phyloP scores from a whole-genome alignment of 176 grass and related monocot species.

The Rhynchospora tenuis region DNA sequence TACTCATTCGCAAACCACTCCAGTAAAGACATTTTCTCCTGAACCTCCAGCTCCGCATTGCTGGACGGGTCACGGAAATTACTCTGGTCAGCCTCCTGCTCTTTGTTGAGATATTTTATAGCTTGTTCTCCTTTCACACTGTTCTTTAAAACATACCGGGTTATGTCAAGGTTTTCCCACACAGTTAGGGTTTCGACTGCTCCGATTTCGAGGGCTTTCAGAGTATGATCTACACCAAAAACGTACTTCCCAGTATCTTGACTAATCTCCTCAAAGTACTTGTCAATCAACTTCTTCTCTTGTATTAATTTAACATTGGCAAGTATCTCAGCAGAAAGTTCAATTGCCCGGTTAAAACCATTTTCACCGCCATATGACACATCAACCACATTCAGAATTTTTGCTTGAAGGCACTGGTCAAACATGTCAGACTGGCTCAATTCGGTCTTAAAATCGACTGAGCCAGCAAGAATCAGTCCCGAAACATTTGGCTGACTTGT shows the following conservation, averaged over 20 bases:
- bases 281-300: constrained; percentile 74
- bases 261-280: constrained; percentile 81
- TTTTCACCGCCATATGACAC: constrained; percentile 76
- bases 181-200: constrained; percentile 70
- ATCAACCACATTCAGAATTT: constrained; percentile 75
- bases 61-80: constrained; percentile 48
- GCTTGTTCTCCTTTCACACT: constrained; percentile 37
- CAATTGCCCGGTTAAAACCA: constrained; percentile 72
- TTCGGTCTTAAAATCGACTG: constrained; percentile 75
- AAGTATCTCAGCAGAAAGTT: constrained; percentile 64
- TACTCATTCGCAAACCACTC: constrained; percentile 87
- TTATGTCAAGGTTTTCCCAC: constrained; percentile 81
- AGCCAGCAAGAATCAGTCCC: constrained; percentile 69
- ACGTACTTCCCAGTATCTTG: constrained; percentile 72
- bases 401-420: constrained; percentile 60
- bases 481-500: constrained; percentile 76
- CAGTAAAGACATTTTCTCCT: constrained; percentile 56
- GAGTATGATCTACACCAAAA: constrained; percentile 70
- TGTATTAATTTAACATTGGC: constrained; percentile 79
- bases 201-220: constrained; percentile 75
- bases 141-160: constrained; percentile 61
- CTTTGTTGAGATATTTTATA: constrained; percentile 66
- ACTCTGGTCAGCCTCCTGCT: constrained; percentile 55
- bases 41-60: constrained; percentile 59
- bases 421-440: constrained; percentile 81